A percentile compares a stretch with the other conserved stretches of the same genome.
Evolutionary conservation across 75 land plant species (phyloP).

Genomic region (Selaginella moellendorffii): DNA sequence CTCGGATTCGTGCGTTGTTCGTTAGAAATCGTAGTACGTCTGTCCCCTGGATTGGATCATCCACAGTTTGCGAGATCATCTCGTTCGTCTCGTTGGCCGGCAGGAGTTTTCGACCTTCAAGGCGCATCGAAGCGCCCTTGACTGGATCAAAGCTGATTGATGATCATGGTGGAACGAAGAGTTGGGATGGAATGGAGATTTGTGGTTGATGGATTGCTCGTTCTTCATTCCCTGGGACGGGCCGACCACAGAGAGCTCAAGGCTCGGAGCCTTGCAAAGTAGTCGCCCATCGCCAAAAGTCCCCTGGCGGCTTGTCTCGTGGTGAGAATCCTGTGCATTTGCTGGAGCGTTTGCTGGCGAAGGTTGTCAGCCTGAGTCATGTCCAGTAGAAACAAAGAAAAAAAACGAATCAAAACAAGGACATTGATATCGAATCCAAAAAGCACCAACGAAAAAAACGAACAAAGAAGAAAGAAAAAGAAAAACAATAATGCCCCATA

Average conservation of each 20-base stretch:
- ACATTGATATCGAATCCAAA: background rate
- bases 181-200: too few species aligned
- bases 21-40: too few species aligned
- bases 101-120: too few species aligned
- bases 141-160: too few species aligned
- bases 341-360: slow-evolving; percentile 73
- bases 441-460: background rate
- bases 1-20: too few species aligned
- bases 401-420: background rate
- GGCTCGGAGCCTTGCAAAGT: slow-evolving; percentile 46
- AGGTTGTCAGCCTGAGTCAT: slow-evolving; percentile 50
- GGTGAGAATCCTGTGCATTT: slow-evolving; percentile 42
- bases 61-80: too few species aligned
- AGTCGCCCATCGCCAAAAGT: slow-evolving; percentile 65
- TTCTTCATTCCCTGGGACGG: slow-evolving; percentile 60
- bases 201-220: too few species aligned
- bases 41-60: too few species aligned
- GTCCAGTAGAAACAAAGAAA: background rate
- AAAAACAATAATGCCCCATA: background rate
- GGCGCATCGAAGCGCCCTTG: too few species aligned
- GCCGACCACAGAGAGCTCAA: slow-evolving; percentile 72
- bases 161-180: too few species aligned
- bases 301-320: slow-evolving; percentile 58
- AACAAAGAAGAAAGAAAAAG: background rate
- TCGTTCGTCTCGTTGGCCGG: too few species aligned